Evolutionary conservation across 345 rosid genomes (phyloP), one percentile per base, ranked within the genome.

Genomic region (Eutrema yunnanense): DNA sequence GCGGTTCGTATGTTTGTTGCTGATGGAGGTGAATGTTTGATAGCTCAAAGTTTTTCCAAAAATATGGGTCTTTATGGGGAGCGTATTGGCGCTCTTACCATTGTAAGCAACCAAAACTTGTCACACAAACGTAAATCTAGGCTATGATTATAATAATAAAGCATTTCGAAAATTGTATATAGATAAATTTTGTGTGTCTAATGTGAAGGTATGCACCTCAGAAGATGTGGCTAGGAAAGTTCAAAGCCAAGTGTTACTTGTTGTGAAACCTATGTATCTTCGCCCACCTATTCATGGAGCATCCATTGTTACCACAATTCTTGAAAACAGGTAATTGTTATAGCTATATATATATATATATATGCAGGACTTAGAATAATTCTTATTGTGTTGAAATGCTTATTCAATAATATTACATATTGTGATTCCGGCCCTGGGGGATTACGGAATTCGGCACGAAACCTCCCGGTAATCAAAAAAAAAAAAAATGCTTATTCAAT

Each of bases 31-130:
- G 88, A 89, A 83, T 85, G 86, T 73, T 81, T 88, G 40, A 74
- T 73, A 38, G 91, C 91, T 71, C 91, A 88, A 63, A 84, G 91
- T 74, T 88, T 80, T 81, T 87, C 87, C 6, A 89, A 89, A 81
- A 89, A 82, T 52, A 86, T 89, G 92, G 95, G 95, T 65, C 86
- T 89, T 27, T 86, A 88, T 75, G 91, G 86, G 22, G 95, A 88
- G 78, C 95, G 92, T 72, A 84, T 86, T 62, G 95, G 95, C 4
- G 95, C 92, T 33, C 86, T 88, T 55, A 86, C 87, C 82, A 85
- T 88, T 80, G 95, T 88, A 82, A 83, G 89, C 49, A 63, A 41
- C 52, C 57, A 36, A 32, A 70, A 44, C 63, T 57, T 76, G 37
- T 52, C 40, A 8, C 2, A 5, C 41, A 14, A 14, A 14, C 13